Percentiles rank a stretch among this genome's conserved stretches.
These are phyloP conservation scores for Haplosporangium gracile DNA, from an alignment of 192 early-diverging fungal species.

Conservation along the genomic window DNA sequence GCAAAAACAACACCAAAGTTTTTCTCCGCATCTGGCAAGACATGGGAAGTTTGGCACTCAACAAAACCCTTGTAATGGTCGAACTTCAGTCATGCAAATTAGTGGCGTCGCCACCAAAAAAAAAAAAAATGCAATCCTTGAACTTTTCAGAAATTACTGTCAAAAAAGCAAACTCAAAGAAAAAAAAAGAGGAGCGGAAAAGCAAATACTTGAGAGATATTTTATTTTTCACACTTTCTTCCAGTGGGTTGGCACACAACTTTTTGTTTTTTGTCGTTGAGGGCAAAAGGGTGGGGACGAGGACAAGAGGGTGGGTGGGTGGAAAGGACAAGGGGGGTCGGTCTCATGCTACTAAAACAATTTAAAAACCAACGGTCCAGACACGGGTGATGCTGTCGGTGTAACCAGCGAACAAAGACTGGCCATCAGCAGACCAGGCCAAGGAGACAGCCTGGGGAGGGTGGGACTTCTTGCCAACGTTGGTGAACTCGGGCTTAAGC, in stretches of 20 bases:
- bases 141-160: too few relatives aligned
- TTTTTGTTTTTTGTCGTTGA: neutral
- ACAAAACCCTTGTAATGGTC: too few relatives aligned
- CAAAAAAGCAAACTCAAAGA: neutral
- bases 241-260: slow-evolving; percentile 12
- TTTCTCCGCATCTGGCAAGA: too few relatives aligned
- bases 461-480: slow-evolving; percentile 79
- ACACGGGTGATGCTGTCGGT: slow-evolving; percentile 68
- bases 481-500: slow-evolving; percentile 80
- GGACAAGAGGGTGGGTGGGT: neutral
- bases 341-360: slow-evolving; percentile 9
- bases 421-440: slow-evolving; percentile 98
- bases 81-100: too few relatives aligned
- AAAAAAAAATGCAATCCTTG: too few relatives aligned
- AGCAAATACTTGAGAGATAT: neutral
- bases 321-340: neutral
- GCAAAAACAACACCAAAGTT: too few relatives aligned
- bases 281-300: neutral
- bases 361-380: slow-evolving; percentile 56
- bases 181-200: neutral
- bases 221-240: slow-evolving; percentile 24
- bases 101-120: too few relatives aligned
- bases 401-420: slow-evolving; percentile 98
- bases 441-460: slow-evolving; percentile 95
- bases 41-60: too few relatives aligned